phyloP scores from a whole-genome alignment of 1,284 basidiomycete genomes.

The Moesziomyces antarcticus region DNA sequence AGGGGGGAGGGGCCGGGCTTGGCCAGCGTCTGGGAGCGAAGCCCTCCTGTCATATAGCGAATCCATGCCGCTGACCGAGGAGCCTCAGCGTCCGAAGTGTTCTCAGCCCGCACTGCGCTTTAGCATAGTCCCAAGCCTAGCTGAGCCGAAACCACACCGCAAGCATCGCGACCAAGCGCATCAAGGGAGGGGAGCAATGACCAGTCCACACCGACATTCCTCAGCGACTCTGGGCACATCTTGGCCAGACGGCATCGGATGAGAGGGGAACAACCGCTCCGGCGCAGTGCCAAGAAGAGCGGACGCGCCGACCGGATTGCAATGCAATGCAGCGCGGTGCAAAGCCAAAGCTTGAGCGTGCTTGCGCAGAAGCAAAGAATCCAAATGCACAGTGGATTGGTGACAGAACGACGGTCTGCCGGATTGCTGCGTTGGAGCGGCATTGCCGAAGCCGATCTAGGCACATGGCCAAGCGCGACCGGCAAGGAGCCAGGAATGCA shows the following conservation, averaged over 20 bases:
- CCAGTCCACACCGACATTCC: not conserved
- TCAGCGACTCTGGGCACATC: not conserved
- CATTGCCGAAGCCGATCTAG: not conserved
- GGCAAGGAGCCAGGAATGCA: not conserved
- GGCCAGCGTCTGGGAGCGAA: constrained; percentile 11
- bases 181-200: no score
- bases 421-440: no score
- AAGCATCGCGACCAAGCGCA: no score
- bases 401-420: no score
- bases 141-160: no score
- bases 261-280: not conserved
- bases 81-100: not conserved
- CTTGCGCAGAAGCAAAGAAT: not conserved
- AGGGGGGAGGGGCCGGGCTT: constrained; percentile 10
- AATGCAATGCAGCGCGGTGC: not conserved
- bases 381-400: no score
- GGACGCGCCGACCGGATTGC: not conserved
- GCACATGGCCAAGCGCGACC: not conserved
- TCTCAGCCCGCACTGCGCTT: no score
- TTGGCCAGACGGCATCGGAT: not conserved
- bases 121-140: no score
- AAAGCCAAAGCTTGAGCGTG: not conserved
- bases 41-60: constrained; percentile 11
- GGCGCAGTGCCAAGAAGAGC: not conserved
- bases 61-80: not conserved